Evolutionary conservation across 2,329 filamentous ascomycete species (phyloP), one percentile per base, ranked within the genome.

Genomic region (Ilyonectria mors-panacis): DNA sequence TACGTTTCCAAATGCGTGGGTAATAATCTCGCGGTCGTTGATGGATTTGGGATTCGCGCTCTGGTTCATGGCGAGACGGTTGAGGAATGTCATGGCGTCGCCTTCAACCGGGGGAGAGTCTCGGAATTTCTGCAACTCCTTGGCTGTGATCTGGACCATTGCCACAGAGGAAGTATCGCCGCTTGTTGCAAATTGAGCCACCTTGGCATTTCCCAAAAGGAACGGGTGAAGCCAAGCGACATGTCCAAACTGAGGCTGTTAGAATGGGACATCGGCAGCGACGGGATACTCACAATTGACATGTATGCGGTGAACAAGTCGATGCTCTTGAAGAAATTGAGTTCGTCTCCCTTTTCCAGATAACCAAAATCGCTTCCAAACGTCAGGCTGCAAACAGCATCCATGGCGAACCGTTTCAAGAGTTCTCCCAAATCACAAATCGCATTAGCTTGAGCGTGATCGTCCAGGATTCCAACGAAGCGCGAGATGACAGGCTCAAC

Each of bases 11-110:
- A 59, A 64, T 1, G 61, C 55, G 28, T 64, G 61, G 2, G 61
- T 64, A 1, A 59, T 54, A 21, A 64, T 64, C 21, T 64, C 61
- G 1, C 61, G 61, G 39, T 64, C 61, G 10, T 57, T 54, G 21
- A 59, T 59, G 1, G 54, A 45, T 19, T 58, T 54, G 5, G 61
- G 55, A 17, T 45, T 59, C 2, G 45, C 12, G 10, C 1, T 42
- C 21, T 64, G 61, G 47, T 64, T 64, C 5, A 64, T 30, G n/a
- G 48, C 39, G 6, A 64, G 26, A 3, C 61, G 54, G n/a, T 54
- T 45, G 2, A 64, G 21, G 17, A 64, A 64, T 12, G 55, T 64
- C 47, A 64, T 58, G n/a, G 61, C 19, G 42, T 54, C 54, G 2
- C 39, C 61, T 39, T 64, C 61, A 1, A 37, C 39, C 2, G 60